Evolutionary conservation across 2,329 filamentous ascomycete genomes (phyloP).

Genomic region (Cryphonectria japonica): DNA sequence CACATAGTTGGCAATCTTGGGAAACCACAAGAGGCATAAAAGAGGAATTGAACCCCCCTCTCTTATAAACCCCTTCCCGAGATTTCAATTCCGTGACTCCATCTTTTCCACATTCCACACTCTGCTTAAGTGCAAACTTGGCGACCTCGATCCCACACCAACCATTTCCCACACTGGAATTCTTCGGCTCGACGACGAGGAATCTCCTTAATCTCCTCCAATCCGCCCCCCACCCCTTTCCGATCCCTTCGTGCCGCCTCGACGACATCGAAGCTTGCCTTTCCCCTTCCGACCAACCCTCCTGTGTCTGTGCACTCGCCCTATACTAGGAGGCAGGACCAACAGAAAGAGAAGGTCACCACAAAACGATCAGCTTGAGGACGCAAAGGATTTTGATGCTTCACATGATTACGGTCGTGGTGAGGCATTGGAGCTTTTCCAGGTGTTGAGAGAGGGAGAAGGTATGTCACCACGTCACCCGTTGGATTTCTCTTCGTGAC

Average conservation of each 20-base stretch:
- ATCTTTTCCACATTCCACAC: conserved; percentile 10
- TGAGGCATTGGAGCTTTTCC: conserved; percentile 28
- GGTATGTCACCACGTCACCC: conserved; percentile 29
- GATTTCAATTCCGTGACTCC: conserved; percentile 20
- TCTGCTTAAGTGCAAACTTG: conserved; percentile 6
- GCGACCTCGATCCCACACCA: conserved; percentile 28
- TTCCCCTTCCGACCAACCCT: conserved; percentile 21
- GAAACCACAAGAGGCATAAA: conserved; percentile 3
- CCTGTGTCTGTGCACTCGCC: conserved; percentile 12
- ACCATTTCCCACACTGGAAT: conserved; percentile 38
- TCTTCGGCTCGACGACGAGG: conserved; percentile 49
- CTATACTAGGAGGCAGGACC: conserved; percentile 15
- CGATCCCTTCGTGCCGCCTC: conserved; percentile 41
- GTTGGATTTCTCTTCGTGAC: neutral
- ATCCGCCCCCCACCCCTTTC: conserved; percentile 28
- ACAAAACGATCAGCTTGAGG: conserved; percentile 16
- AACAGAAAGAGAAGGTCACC: conserved; percentile 22
- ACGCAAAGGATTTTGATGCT: conserved; percentile 15
- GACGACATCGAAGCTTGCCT: conserved; percentile 23
- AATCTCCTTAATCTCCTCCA: conserved; percentile 46
- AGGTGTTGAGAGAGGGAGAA: conserved; percentile 34
- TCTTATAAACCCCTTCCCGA: conserved; percentile 24
- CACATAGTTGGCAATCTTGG: conserved; percentile 17
- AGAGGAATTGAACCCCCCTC: conserved; percentile 28
- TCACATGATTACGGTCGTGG: conserved; percentile 34